phyloP scores from a whole-genome alignment of 768 basidiomycete genomes.

The Hypsizygus marmoreus region DNA sequence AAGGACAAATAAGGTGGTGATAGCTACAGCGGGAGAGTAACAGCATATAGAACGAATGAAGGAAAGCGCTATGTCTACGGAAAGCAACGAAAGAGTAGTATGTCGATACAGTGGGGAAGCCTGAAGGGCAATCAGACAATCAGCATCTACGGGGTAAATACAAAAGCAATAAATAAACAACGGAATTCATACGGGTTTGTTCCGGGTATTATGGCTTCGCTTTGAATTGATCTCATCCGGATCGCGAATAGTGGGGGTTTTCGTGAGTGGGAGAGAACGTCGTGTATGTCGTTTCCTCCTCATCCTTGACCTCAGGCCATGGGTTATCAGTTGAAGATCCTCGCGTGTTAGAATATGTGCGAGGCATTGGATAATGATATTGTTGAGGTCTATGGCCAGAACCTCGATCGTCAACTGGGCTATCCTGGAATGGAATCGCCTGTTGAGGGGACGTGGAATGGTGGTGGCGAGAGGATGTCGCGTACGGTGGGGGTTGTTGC shows the following conservation, averaged over 20 bases:
- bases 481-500: conserved; percentile 34
- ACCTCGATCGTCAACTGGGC: conserved; percentile 32
- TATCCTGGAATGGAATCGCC: conserved; percentile 30
- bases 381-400: conserved; percentile 32
- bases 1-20: background rate
- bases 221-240: conserved; percentile 10
- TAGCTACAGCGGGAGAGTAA: conserved; percentile 13
- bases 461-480: conserved; percentile 32
- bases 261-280: conserved; percentile 23
- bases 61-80: conserved; percentile 11
- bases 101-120: conserved; percentile 17
- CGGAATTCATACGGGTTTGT: background rate
- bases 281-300: conserved; percentile 27
- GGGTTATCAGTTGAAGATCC: conserved; percentile 9
- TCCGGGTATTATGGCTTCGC: background rate
- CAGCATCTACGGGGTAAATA: background rate
- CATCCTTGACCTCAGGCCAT: conserved; percentile 29
- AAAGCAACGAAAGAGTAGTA: conserved; percentile 11
- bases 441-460: conserved; percentile 39
- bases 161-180: conserved; percentile 1
- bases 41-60: conserved; percentile 10
- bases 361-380: conserved; percentile 37
- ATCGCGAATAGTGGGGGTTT: conserved; percentile 24
- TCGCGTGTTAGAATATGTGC: conserved; percentile 17
- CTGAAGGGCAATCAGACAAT: conserved; percentile 4